Base-by-base conservation (phyloP, 2,329 filamentous ascomycete genomes). In the Penicillium concentricum region DNA sequence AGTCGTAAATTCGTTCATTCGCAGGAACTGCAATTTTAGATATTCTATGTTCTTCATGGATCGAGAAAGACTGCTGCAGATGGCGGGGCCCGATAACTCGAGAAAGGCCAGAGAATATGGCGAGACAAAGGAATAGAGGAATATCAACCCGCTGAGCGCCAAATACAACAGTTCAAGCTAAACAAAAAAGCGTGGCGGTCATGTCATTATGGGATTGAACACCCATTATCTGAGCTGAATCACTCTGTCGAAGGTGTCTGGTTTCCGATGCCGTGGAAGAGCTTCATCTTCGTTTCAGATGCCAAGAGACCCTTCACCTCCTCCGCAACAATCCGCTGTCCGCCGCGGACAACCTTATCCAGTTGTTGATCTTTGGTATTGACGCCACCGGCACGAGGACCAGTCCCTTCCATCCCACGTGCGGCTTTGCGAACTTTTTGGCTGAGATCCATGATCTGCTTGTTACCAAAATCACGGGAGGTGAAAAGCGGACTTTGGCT, bases 381-480 rank as follows among this genome's bases (percentile, higher is more conserved):
- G 32, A 63, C 67, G 18, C 68, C 60, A 39, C 67, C 67, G 56
- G 65, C 66, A 45, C 68, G 67, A 26, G 68, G 65, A 16, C 60
- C 65, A 39, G 65, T 67, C 51, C 63, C 68, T 37, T 77, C 74
- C 42, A 75, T 69, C 18, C 68, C 68, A 39, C 74, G 73, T 9
- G 79, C 84, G 2, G 86, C 85, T 62, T 91, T 86, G 64, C 82
- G 81, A 64, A 95, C 88, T 78, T 96, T 97, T 63, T 86, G 85
- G 39, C 89, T 89, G 42, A 97, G 81, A 73, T 99, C 94, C 47
- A 87, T 80, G 76, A 99, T 94, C 75, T 97, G 92, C 74, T 92
- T 94, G 68, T 89, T 96, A 51, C 88, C 89, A 71, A 92, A 99
- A 66, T 97, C 93, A 61, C 92, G 89, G 70, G 96, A 97, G 54